Base-by-base conservation (phyloP, 805 yeast genomes). In the Pichia manshurica region DNA sequence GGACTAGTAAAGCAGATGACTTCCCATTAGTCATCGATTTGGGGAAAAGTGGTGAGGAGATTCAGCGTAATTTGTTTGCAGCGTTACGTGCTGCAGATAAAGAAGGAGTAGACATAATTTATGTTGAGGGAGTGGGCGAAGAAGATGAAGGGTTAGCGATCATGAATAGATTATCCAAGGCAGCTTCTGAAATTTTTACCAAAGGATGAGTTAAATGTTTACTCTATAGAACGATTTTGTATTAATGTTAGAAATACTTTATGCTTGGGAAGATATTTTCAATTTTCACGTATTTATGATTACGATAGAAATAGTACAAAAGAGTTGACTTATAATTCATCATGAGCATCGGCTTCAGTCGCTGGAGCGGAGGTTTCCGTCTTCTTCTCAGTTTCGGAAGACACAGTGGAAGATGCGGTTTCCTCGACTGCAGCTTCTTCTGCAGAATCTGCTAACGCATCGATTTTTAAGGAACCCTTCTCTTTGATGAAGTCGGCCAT, bases 151-250 rank as follows among this genome's bases (percentile, higher is more conserved):
- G 99, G 0, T 71, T 90, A 48, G 99, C 99, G 0, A 84, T 93
- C 33, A 91, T 93, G 96, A 93, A 93, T 63, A 69, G 99, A 56
- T 69, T 91, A 29, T 72, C 75, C 32, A 90, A 90, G 63, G 97
- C 97, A 3, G 95, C 97, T 0, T 66, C 77, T 5, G 76, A 73
- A 34, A 60, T 57, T 1, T 53, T 65, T 5, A 41, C 12, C 7
- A 32, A 31, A 20, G 21, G 34, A 31, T 16, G 28, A 17, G 35
- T 25, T 7, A 8, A 25, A 8, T 29, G 16, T 31, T 19, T 19
- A 12, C 12, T 16, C 6, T 17, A 19, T 19, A 13, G 22, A 20
- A 35, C 31, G 3, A 5, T 17, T 21, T 21, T 31, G 17, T 15
- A n/a, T 25, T 20, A 28, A 13, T 7, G 1, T 13, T 33, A 34